Base-by-base conservation (phyloP, 352 stramenopile species). In the Phytopythium chamaehyphon region DNA sequence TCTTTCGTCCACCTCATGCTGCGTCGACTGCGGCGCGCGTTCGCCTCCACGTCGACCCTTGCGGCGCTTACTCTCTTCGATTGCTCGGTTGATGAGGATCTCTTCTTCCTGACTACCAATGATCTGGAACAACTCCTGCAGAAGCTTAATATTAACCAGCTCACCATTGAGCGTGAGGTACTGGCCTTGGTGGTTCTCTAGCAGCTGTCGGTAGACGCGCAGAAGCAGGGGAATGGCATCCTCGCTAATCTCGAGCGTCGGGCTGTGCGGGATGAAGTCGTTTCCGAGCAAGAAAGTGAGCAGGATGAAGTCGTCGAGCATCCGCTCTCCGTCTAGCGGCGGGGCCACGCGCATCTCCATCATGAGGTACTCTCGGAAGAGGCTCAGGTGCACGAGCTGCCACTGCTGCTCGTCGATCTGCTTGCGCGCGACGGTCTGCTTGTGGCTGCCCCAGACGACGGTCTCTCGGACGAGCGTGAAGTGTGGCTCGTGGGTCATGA, bases 261-360 rank as follows among this genome's bases (percentile, higher is more conserved):
- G 97, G 57, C 98, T 94, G 64, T 99, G 97, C 15, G 98, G 98
- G 51, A 99, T 93, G 54, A 99, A 99, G 63, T 99, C 97, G 76
- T 99, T 99, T 36, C 98, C 98, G 3, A 99, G 87, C 38, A 99
- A 76, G 67, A 99, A 99, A n/a, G 96, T 99, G 49, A 99, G 83
- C 60, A 99, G 90, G 9, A 99, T 98, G 68, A 99, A 99, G 66
- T 99, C 98, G 72, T 99, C 97, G 56, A 99, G 93, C 53, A 98
- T 91, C 16, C 96, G 81, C 67, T 99, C 98, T 19, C 76, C 77
- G 53, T 86, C 67, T 2, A 88, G 43, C 3, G 71, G 73, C 15
- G 62, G 38, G 37, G 72, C 55, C 0, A 88, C 81, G 12, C 61
- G 71, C 75, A 99, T 98, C 70, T 99, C 97, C 48, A 99, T 78